Conservation (phyloP, 1,284 basidiomycete species). For the Gomphus sp. region DNA sequence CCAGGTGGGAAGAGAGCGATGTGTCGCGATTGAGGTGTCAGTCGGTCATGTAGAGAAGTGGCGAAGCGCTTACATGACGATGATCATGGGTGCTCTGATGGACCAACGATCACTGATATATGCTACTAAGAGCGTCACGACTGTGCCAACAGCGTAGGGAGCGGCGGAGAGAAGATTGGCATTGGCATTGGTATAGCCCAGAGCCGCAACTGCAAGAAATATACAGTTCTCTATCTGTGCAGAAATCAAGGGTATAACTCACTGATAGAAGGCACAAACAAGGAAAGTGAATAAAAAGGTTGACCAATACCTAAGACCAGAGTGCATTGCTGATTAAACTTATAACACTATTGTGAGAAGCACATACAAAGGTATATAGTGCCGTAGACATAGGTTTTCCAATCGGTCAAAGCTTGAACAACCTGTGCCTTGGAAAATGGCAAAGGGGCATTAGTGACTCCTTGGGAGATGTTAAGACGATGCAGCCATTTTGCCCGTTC, state of each 20-base stretch:
- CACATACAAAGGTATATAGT: constrained; percentile 15
- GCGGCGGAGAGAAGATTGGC: constrained; percentile 19
- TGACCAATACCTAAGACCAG: constrained; percentile 12
- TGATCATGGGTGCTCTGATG: constrained; percentile 28
- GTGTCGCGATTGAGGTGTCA: not conserved
- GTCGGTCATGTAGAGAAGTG: not conserved
- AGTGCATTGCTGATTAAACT: not conserved
- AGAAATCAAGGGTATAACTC: not conserved
- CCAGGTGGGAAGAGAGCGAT: not conserved
- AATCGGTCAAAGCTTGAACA: constrained; percentile 14
- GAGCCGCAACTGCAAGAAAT: constrained; percentile 13
- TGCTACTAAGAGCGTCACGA: constrained; percentile 30
- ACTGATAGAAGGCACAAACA: constrained; percentile 21
- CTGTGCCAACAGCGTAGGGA: constrained; percentile 35
- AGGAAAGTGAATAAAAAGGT: constrained; percentile 21
- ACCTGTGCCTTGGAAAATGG: constrained; percentile 19
- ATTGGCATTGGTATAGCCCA: constrained; percentile 17
- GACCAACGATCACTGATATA: constrained; percentile 25
- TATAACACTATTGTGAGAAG: not conserved
- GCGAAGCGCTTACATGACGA: constrained; percentile 23
- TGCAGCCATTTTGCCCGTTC: constrained; percentile 18
- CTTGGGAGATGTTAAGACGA: constrained; percentile 16
- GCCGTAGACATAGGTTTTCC: constrained; percentile 18
- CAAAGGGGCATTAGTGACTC: constrained; percentile 17
- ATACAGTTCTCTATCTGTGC: not conserved